Evolutionary conservation across 2,329 filamentous ascomycete species (phyloP), one percentile per base, ranked within the genome.

Genomic region (Clonostachys byssicola): DNA sequence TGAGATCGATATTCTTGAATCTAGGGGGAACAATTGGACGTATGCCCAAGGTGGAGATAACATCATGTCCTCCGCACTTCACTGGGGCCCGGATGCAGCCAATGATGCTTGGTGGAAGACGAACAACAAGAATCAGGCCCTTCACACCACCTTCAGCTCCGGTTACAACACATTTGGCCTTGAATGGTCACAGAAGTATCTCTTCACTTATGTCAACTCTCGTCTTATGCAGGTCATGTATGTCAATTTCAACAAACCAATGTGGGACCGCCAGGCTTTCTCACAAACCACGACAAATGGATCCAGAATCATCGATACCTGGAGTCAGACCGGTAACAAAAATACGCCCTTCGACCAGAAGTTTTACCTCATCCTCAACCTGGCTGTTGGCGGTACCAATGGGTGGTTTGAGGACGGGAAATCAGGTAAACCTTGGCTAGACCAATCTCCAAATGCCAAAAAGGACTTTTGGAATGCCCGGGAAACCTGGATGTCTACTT

Each of bases 131-230:
- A 81, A 83, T 46, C 70, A 77, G 51, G 85, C 88, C 12, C 74
- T 90, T 33, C 89, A 90, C 69, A 88, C 85, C 6, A 89, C 86
- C 2, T 95, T 86, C 64, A 67, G 83, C 34, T 67, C 72, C 2
- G 78, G 68, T 20, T 89, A 83, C 71, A 88, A 95, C 70, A 89
- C 80, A 0, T 95, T 84, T 58, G 89, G 89, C 13, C 66, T 95
- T 3, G 89, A 95, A 67, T 95, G 89, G 89, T 90, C 83, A 45
- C 80, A 92, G 56, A 92, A 92, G 65, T 94, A 95, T 64, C 72
- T 94, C 50, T 95, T 92, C 71, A 92, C 88, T 20, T 95, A 91
- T 62, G 77, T 95, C 71, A 86, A 94, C 74, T 86, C 80, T 42
- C 84, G 87, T 12, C 79, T 95, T 17, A 73, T 91, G 30, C 88